Conservation (phyloP, 2,329 filamentous ascomycete species). For the Colletotrichum sp. region DNA sequence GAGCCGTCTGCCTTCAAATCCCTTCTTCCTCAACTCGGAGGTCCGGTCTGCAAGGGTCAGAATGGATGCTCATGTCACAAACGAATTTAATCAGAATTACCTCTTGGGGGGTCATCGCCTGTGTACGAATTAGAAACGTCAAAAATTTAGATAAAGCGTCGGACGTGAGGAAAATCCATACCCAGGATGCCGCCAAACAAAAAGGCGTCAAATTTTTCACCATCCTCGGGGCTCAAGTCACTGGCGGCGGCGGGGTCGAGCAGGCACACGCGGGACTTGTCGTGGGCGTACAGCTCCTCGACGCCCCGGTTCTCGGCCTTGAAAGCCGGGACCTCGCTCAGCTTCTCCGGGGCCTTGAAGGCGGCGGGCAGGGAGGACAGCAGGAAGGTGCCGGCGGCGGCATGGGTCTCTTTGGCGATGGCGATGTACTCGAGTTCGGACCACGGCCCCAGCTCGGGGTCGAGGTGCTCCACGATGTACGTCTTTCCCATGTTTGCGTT, state of each 20-base stretch:
- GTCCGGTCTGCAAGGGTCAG: conserved; percentile 73
- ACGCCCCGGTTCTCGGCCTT: conserved; percentile 78
- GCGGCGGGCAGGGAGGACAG: conserved; percentile 79
- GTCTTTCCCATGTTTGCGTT: conserved; percentile 57
- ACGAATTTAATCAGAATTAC: conserved; percentile 49
- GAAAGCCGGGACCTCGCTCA: conserved; percentile 65
- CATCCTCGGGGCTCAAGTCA: conserved; percentile 85
- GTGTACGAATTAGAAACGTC: conserved; percentile 12
- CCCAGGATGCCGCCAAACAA: conserved; percentile 96
- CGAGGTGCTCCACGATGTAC: conserved; percentile 96
- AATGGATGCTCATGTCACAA: neutral
- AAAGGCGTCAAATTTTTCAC: conserved; percentile 84
- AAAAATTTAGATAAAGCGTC: conserved; percentile 18
- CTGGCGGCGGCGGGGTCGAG: conserved; percentile 84
- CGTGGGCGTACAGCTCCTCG: conserved; percentile 77
- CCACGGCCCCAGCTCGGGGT: conserved; percentile 93
- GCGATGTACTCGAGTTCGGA: conserved; percentile 90
- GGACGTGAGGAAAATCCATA: conserved; percentile 43
- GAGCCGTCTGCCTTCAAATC: conserved; percentile 84
- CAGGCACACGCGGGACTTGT: conserved; percentile 82
- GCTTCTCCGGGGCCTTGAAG: conserved; percentile 67
- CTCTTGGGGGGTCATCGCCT: conserved; percentile 94
- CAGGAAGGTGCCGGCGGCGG: conserved; percentile 72
- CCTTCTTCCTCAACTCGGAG: conserved; percentile 92
- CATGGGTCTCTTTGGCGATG: conserved; percentile 82